Evolutionary conservation across 2,329 filamentous ascomycete genomes (phyloP).

Genomic region (Fusarium udum): DNA sequence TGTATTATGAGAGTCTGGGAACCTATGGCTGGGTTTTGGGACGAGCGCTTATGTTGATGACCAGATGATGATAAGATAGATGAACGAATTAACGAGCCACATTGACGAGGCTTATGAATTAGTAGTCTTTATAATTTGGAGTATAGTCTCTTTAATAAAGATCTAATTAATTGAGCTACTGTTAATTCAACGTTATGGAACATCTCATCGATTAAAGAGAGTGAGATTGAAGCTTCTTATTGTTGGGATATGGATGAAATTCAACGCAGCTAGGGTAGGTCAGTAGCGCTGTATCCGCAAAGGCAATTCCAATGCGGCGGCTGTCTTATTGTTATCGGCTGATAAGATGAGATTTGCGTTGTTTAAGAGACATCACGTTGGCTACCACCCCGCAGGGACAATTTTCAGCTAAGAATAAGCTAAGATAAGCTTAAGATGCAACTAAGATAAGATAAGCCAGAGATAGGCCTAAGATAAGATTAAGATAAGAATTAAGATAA

Average conservation of each 20-base stretch:
- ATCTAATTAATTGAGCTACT: too few relatives aligned
- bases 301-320: background rate
- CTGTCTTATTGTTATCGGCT: rapidly evolving
- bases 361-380: too few relatives aligned
- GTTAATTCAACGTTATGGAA: too few relatives aligned
- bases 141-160: too few relatives aligned
- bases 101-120: rapidly evolving
- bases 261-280: background rate
- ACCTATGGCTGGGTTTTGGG: rapidly evolving
- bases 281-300: background rate
- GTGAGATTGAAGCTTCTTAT: rapidly evolving
- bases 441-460: background rate
- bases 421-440: too few relatives aligned
- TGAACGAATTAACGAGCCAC: rapidly evolving
- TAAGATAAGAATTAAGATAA: too few relatives aligned
- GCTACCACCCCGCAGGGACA: too few relatives aligned
- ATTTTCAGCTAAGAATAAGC: too few relatives aligned
- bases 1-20: rapidly evolving
- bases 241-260: rapidly evolving
- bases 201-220: too few relatives aligned
- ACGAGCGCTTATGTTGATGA: rapidly evolving
- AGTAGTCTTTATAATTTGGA: rapidly evolving
- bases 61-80: rapidly evolving
- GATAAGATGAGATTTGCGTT: background rate
- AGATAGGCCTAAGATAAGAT: background rate